Evolutionary conservation across 169 alveolate genomes (phyloP), one percentile per base, ranked within the genome.

Genomic region (Theileria annulata): DNA sequence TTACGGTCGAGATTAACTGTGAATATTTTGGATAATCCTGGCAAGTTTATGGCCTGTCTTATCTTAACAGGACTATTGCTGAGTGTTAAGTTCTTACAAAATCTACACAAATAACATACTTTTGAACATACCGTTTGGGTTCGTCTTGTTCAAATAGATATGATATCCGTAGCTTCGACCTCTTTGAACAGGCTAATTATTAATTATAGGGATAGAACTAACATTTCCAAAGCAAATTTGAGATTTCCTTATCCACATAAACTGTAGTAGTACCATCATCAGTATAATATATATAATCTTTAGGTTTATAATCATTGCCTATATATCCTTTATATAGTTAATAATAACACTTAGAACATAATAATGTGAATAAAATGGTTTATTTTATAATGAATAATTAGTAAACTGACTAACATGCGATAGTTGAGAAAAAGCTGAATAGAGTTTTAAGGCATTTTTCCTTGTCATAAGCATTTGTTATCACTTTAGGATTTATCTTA

Each of bases 71-170:
- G 66, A 56, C 90, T 84, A 12, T 63, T 48, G 0, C 15, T 21
- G 54, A 76, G 56, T 30, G 90, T 75, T 21, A 84, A 19, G n/a
- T 30, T 74, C 51, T 84, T 84, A 71, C 90, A 84, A 8, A 77
- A 21, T 58, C 86, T 84, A 77, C 15, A 19, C 23, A 54, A 23
- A 5, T 21, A 8, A 8, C 8, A 58, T 3, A 10, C 17, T 13
- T 23, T 12, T 35, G 2, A 37, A 71, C 71, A 30, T 67, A 80
- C 87, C 64, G 17, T 54, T 75, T 75, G 0, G 88, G 69, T 49
- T 74, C 88, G 49, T 82, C 88, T 42, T 82, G 85, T 0, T 75
- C 79, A 21, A 82, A n/a, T 6, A 82, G 67, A 31, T 82, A 84
- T 17, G 88, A 78, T 9, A 82, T 59, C 0, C 62, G 48, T n/a